phyloP scores from a whole-genome alignment of 2,329 filamentous ascomycete genomes.

The Ophidiomyces ophidiicola region DNA sequence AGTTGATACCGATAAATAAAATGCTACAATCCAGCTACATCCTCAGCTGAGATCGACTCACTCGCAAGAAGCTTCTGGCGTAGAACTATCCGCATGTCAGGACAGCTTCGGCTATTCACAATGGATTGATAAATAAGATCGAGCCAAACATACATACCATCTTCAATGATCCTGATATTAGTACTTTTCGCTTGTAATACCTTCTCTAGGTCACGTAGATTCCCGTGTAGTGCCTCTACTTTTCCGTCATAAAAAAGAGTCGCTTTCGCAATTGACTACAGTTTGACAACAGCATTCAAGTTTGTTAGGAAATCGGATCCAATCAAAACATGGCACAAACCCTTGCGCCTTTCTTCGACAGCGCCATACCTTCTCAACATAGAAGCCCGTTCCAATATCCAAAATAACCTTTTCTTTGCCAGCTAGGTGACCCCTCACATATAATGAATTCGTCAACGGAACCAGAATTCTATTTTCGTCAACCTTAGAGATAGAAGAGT shows the following conservation, averaged over 20 bases:
- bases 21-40: too few relatives aligned
- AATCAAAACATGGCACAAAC: background rate
- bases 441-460: constrained; percentile 88
- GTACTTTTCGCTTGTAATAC: constrained; percentile 65
- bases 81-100: constrained; percentile 31
- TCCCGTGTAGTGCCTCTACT: constrained; percentile 52
- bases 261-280: constrained; percentile 44
- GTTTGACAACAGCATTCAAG: constrained; percentile 16
- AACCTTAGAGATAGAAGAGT: constrained; percentile 23
- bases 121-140: background rate
- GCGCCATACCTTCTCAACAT: constrained; percentile 67
- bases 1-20: too few relatives aligned
- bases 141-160: constrained; percentile 46
- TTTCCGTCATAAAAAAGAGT: constrained; percentile 56
- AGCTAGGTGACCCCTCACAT: constrained; percentile 72
- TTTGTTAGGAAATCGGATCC: background rate
- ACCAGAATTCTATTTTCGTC: constrained; percentile 54
- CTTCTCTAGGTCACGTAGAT: constrained; percentile 55
- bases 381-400: constrained; percentile 87
- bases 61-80: constrained; percentile 42
- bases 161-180: constrained; percentile 77
- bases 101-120: background rate
- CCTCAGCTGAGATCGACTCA: constrained; percentile 29
- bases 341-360: background rate
- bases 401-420: constrained; percentile 69